These are phyloP conservation scores for Dendrocalamus latiflorus DNA, from an alignment of 202 grass and related monocot species.

Conservation along the genomic window DNA sequence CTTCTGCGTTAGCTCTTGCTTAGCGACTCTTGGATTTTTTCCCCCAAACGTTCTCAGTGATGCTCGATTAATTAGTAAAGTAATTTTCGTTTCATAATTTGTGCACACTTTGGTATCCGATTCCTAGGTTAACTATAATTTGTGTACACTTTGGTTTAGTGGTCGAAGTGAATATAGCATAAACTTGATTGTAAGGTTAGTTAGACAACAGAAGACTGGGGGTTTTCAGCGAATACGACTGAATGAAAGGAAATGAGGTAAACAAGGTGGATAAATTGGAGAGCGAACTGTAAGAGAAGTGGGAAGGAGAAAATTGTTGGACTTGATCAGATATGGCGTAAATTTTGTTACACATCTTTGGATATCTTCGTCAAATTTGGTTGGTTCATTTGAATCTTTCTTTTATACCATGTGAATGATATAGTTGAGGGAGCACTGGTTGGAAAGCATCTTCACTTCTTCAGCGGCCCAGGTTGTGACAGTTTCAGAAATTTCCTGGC, in stretches of 20 bases:
- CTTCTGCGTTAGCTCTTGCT: not conserved
- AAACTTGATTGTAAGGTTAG: not conserved
- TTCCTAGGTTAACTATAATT: not conserved
- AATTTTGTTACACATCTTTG: not conserved
- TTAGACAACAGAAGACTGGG: not conserved
- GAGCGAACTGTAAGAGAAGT: too few relatives aligned
- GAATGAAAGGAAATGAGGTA: not conserved
- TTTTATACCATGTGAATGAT: not conserved
- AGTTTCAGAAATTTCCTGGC: not conserved
- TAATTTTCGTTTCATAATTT: not conserved
- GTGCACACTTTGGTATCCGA: not conserved
- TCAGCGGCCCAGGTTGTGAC: not conserved
- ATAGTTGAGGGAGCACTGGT: not conserved
- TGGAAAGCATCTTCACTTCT: not conserved
- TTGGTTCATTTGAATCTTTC: slow-evolving; percentile 8
- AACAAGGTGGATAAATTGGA: not conserved
- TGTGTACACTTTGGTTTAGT: not conserved
- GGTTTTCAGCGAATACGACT: not conserved
- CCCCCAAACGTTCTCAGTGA: not conserved
- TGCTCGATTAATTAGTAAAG: not conserved
- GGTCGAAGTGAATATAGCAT: not conserved
- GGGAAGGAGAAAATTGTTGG: not conserved
- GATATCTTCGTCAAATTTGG: not conserved
- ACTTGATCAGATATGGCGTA: not conserved
- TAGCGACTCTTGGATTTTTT: not conserved